Evolutionary conservation across 2,329 filamentous ascomycete species (phyloP).

Genomic region (Ilyonectria robusta): DNA sequence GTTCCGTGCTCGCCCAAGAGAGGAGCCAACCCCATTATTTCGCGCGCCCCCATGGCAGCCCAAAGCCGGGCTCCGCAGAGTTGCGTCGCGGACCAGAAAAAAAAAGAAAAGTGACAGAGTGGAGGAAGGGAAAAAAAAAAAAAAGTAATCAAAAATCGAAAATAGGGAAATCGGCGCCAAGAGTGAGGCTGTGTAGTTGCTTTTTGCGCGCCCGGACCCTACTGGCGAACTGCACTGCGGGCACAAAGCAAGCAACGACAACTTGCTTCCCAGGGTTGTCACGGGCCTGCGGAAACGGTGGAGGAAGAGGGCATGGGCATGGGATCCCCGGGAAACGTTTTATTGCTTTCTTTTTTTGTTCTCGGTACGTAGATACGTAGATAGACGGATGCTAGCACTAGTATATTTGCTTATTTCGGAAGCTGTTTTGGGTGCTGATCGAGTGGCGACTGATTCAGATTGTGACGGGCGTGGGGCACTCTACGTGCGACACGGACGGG

Average conservation of each 20-base stretch:
- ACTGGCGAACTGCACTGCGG: not conserved
- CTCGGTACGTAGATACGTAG: too few relatives aligned
- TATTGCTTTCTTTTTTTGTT: not conserved
- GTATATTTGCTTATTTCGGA: too few relatives aligned
- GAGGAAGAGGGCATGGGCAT: not conserved
- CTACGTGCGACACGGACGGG: conserved; percentile 16
- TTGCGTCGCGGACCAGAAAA: not conserved
- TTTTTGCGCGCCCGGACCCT: not conserved
- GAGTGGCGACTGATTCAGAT: not conserved
- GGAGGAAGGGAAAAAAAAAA: not conserved
- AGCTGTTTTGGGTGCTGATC: too few relatives aligned
- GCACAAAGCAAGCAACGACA: conserved; percentile 1
- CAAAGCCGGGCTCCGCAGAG: not conserved
- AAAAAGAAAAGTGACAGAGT: not conserved
- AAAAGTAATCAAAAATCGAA: not conserved
- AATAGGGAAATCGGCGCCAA: not conserved
- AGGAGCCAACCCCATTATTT: not conserved
- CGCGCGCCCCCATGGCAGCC: not conserved
- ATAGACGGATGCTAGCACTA: too few relatives aligned
- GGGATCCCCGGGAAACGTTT: not conserved
- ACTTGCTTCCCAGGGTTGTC: not conserved
- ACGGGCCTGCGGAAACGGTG: conserved; percentile 3
- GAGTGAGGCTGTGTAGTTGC: conserved; percentile 5
- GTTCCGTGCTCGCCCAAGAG: not conserved
- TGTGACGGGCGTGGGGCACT: not conserved